A percentile compares a stretch with the other conserved stretches of the same genome.
Conservation (phyloP, 2,329 filamentous ascomycete genomes). For the Rhynchosporium secalis region DNA sequence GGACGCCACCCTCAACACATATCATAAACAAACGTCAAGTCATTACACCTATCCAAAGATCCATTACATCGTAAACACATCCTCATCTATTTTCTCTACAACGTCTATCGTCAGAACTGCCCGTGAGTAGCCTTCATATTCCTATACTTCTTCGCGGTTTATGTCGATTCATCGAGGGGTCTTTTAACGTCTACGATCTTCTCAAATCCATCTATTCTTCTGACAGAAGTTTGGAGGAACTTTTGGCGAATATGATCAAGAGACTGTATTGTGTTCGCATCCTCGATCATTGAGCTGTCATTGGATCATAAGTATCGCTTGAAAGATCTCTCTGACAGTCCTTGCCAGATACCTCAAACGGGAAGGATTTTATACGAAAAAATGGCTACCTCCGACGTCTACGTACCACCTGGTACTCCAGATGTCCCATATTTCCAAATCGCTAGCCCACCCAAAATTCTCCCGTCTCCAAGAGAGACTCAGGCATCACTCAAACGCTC, state of each 20-base stretch:
- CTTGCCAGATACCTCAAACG: too few relatives aligned
- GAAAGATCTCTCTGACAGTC: neutral
- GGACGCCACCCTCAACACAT: constrained; percentile 8
- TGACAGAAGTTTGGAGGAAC: neutral
- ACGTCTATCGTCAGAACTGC: neutral
- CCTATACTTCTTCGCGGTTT: too few relatives aligned
- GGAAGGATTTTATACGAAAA: neutral
- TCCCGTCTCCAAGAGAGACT: constrained; percentile 34
- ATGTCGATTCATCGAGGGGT: too few relatives aligned
- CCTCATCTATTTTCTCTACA: neutral
- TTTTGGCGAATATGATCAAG: neutral
- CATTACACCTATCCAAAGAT: neutral
- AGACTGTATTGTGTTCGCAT: too few relatives aligned
- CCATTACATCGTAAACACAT: neutral
- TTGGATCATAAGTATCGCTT: too few relatives aligned
- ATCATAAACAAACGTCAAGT: neutral
- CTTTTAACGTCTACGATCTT: neutral
- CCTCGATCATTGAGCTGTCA: too few relatives aligned
- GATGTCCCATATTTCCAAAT: constrained; percentile 33
- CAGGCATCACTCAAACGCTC: constrained; percentile 39
- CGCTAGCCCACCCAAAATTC: constrained; percentile 31
- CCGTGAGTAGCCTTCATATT: neutral
- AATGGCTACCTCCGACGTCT: constrained; percentile 36
- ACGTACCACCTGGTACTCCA: constrained; percentile 29
- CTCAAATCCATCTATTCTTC: neutral